These are phyloP conservation scores for Amanita inopinata DNA, from an alignment of 768 basidiomycete genomes.

Conservation along the genomic window DNA sequence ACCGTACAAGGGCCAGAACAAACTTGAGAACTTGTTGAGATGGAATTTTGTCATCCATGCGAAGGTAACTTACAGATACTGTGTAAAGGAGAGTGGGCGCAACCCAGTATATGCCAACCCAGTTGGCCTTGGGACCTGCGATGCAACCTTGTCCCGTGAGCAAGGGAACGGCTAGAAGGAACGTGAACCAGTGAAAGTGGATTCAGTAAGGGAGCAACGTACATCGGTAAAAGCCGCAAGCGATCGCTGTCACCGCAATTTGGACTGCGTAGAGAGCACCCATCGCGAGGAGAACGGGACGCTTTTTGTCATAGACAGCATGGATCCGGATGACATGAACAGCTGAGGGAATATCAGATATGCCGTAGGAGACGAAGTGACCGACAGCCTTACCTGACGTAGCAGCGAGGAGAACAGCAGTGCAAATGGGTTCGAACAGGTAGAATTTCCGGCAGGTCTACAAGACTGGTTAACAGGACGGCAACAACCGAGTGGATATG, in stretches of 20 bases:
- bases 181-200: slow-evolving; percentile 4
- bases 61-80: slow-evolving; percentile 39
- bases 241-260: slow-evolving; percentile 60
- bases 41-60: background rate
- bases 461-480: background rate
- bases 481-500: slow-evolving; percentile 2
- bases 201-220: slow-evolving; percentile 16
- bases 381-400: slow-evolving; percentile 43
- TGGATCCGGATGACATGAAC: slow-evolving; percentile 73
- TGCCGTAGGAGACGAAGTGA: background rate
- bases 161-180: slow-evolving; percentile 52
- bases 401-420: slow-evolving; percentile 69
- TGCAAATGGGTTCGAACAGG: slow-evolving; percentile 82
- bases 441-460: slow-evolving; percentile 62
- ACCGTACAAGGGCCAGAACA: slow-evolving; percentile 50
- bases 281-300: slow-evolving; percentile 45
- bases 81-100: slow-evolving; percentile 66
- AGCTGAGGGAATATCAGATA: slow-evolving; percentile 21
- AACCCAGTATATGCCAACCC: slow-evolving; percentile 85
- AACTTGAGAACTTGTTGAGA: slow-evolving; percentile 27
- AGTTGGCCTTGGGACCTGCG: slow-evolving; percentile 68
- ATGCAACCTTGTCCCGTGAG: slow-evolving; percentile 75
- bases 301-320: slow-evolving; percentile 66
- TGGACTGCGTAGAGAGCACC: slow-evolving; percentile 54
- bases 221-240: slow-evolving; percentile 75